Base-by-base conservation (phyloP, 2,329 filamentous ascomycete genomes). In the Cytospora piceicola region DNA sequence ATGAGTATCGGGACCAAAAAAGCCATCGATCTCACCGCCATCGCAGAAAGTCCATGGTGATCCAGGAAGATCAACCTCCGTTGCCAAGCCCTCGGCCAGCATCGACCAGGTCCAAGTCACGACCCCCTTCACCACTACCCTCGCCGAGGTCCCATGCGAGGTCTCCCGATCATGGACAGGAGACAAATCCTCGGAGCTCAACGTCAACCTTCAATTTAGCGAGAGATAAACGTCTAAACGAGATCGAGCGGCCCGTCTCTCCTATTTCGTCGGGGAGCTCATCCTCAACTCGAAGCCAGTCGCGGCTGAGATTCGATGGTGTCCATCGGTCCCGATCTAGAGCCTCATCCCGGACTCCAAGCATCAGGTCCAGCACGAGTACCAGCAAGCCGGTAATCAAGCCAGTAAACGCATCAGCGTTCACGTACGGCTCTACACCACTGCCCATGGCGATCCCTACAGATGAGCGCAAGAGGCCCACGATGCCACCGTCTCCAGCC, bases 41-140 rank as follows among this genome's bases (percentile, higher is more conserved):
- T n/a, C 73, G 74, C 8, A 74, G 75, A 34, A 76, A 76, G 63
- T 77, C 78, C 1, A 67, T 76, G 14, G 68, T 77, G 3, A 67
- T 76, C 14, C 78, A 80, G 61, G 77, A 79, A 4, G 76, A 76
- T 46, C 72, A 70, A 8, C 65, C 55, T 11, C 66, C 61, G 32
- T 55, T 70, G 14, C 63, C 70, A 30, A 69, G 70, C 7, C 59
- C 54, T 14, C 67, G 70, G 39, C 53, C 65, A n/a, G 59, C 55
- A 30, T 30, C 65, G 36, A 55, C 65, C 14, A 69, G 76, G 52
- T 71, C 76, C n/a, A 77, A 74, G 29, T 76, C 79, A 2, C 73
- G 76, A 64, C 75, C 73, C 15, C 72, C 74, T 11, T 76, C 76
- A 0, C 75, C 77, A 27, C 71, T 78, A 14, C 75, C 77, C 15